A percentile compares a stretch with the other conserved stretches of the same genome.
These are phyloP conservation scores for Metschnikowia baotianmanensis DNA, from an alignment of 805 yeast species.

Conservation along the genomic window DNA sequence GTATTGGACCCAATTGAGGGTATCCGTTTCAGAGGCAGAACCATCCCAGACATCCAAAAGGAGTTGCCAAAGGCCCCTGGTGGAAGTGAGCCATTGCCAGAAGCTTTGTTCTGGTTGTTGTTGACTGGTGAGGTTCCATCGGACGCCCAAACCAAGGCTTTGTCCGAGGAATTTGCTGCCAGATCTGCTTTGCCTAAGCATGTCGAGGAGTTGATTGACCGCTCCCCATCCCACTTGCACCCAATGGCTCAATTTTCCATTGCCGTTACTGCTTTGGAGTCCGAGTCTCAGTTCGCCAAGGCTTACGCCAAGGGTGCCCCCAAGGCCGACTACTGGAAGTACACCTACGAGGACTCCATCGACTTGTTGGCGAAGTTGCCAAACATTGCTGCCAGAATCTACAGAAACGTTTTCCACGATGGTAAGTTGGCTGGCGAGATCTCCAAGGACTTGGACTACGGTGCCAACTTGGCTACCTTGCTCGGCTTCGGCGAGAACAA, in stretches of 20 bases:
- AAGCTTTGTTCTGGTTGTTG: constrained; percentile 74
- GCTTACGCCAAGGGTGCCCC: constrained; percentile 70
- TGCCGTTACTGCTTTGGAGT: constrained; percentile 70
- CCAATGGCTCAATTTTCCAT: constrained; percentile 84
- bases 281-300: constrained; percentile 67
- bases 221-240: constrained; percentile 65
- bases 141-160: constrained; percentile 51
- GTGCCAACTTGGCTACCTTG: constrained; percentile 64
- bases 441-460: constrained; percentile 61
- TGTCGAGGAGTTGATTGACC: constrained; percentile 57
- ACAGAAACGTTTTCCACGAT: constrained; percentile 57
- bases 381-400: constrained; percentile 69
- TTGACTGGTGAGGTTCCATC: constrained; percentile 74
- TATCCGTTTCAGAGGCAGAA: constrained; percentile 73
- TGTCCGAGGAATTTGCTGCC: constrained; percentile 61
- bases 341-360: constrained; percentile 68
- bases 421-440: constrained; percentile 55
- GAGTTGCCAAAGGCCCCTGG: constrained; percentile 60
- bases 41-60: constrained; percentile 69
- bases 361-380: constrained; percentile 73
- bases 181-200: constrained; percentile 65
- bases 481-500: constrained; percentile 57
- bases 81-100: constrained; percentile 66
- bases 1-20: constrained; percentile 74
- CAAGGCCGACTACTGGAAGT: constrained; percentile 73